Percentiles rank a stretch among this genome's conserved stretches.
phyloP scores from a whole-genome alignment of 202 grass and related monocot species.

The Schoenoplectus triqueter region DNA sequence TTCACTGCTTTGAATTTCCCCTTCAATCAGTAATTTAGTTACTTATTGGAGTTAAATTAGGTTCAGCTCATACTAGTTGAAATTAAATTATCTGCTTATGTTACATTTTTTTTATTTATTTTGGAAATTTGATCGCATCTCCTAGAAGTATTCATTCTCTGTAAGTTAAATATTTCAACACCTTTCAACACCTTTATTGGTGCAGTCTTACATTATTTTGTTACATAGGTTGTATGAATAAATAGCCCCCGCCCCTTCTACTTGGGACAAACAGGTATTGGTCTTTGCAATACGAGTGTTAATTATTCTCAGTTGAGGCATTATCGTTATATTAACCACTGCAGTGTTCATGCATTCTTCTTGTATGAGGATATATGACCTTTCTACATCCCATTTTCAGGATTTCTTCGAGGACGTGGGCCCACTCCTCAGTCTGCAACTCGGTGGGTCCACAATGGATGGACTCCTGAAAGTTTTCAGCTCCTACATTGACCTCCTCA shows the following conservation, averaged over 20 bases:
- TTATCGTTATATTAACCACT: neutral
- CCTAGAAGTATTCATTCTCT: neutral
- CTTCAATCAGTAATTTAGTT: neutral
- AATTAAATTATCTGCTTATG: neutral
- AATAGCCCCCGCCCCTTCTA: neutral
- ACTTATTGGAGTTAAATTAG: neutral
- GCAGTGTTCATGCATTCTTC: neutral
- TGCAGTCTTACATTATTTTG: neutral
- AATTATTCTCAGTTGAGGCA: neutral
- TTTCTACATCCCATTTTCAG: constrained; percentile 52
- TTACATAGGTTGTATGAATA: neutral
- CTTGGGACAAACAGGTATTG: neutral
- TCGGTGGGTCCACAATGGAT: constrained; percentile 91
- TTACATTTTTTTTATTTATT: too few relatives aligned
- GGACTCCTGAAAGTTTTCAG: constrained; percentile 81
- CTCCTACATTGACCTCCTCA: constrained; percentile 83
- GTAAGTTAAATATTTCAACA: neutral
- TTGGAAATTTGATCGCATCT: neutral
- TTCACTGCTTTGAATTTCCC: neutral
- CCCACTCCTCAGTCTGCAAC: constrained; percentile 84
- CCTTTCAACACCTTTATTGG: neutral
- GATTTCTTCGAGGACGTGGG: constrained; percentile 97
- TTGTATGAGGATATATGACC: constrained; percentile 6
- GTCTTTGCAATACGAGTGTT: neutral
- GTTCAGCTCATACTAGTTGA: neutral